Conservation (phyloP, 768 basidiomycete genomes). For the Strobilomyces echinocephalus region DNA sequence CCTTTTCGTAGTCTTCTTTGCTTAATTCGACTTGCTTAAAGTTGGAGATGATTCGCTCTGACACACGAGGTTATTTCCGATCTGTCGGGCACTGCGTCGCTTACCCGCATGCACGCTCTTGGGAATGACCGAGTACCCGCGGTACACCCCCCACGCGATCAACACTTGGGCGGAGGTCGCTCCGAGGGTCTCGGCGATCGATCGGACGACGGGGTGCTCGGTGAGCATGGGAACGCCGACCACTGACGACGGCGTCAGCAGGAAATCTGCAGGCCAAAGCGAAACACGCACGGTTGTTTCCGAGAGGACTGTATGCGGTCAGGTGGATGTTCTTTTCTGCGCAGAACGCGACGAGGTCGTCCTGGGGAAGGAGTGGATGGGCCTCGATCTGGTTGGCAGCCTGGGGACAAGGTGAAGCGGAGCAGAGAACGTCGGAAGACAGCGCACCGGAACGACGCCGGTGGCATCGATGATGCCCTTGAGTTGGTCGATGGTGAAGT, state of each 20-base stretch:
- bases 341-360: constrained; percentile 67
- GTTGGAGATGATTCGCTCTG: constrained; percentile 67
- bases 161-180: constrained; percentile 78
- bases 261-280: not conserved
- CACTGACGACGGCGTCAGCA: constrained; percentile 34
- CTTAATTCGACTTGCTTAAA: constrained; percentile 69
- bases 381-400: constrained; percentile 77
- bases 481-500: constrained; percentile 66
- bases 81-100: constrained; percentile 3
- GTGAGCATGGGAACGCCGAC: constrained; percentile 61
- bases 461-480: constrained; percentile 65
- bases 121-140: constrained; percentile 80
- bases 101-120: constrained; percentile 67
- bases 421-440: not conserved
- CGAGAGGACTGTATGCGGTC: constrained; percentile 70
- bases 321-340: constrained; percentile 67
- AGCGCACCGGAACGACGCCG: constrained; percentile 65
- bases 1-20: constrained; percentile 60
- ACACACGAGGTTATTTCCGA: not conserved
- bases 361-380: constrained; percentile 75
- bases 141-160: constrained; percentile 71
- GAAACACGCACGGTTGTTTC: constrained; percentile 61
- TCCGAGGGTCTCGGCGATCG: constrained; percentile 56
- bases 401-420: constrained; percentile 26
- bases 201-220: constrained; percentile 56